Evolutionary conservation across 139 green algal species (phyloP).

Genomic region (Ostreobium quekettii): DNA sequence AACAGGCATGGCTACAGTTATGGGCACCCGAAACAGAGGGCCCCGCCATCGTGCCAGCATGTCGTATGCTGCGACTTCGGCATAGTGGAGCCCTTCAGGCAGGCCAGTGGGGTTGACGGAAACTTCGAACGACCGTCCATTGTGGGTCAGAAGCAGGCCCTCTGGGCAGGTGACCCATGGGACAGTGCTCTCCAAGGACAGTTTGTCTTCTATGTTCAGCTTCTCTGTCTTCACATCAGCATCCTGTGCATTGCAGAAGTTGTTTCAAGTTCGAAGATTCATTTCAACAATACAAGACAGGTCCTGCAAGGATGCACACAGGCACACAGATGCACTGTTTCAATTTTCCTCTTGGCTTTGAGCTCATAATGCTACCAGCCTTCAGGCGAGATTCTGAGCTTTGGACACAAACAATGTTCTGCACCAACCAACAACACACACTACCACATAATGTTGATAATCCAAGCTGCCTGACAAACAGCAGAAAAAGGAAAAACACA

Average conservation of each 20-base stretch:
- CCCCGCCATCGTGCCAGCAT: conserved; percentile 46
- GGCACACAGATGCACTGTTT: too few species aligned
- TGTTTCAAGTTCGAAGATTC: too few species aligned
- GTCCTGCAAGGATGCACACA: too few species aligned
- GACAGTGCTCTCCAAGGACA: conserved; percentile 32
- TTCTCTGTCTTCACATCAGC: conserved; percentile 39
- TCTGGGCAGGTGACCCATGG: conserved; percentile 61
- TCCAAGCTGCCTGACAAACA: too few species aligned
- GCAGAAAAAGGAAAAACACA: too few species aligned
- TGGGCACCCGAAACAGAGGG: conserved; percentile 67
- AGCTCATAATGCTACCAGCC: too few species aligned
- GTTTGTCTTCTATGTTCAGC: conserved; percentile 46
- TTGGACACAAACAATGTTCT: too few species aligned
- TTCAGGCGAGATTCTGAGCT: too few species aligned
- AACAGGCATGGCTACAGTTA: conserved; percentile 69
- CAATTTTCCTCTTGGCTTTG: too few species aligned
- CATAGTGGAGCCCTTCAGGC: conserved; percentile 67
- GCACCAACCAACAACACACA: too few species aligned
- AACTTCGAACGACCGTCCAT: conserved; percentile 65
- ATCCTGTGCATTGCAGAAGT: conserved; percentile 18
- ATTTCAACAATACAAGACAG: too few species aligned
- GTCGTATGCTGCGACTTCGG: conserved; percentile 58
- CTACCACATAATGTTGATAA: too few species aligned
- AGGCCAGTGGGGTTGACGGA: conserved; percentile 54
- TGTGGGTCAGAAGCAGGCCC: conserved; percentile 66